Base-by-base conservation (phyloP, 805 yeast genomes). In the Metschnikowia picachoensis region DNA sequence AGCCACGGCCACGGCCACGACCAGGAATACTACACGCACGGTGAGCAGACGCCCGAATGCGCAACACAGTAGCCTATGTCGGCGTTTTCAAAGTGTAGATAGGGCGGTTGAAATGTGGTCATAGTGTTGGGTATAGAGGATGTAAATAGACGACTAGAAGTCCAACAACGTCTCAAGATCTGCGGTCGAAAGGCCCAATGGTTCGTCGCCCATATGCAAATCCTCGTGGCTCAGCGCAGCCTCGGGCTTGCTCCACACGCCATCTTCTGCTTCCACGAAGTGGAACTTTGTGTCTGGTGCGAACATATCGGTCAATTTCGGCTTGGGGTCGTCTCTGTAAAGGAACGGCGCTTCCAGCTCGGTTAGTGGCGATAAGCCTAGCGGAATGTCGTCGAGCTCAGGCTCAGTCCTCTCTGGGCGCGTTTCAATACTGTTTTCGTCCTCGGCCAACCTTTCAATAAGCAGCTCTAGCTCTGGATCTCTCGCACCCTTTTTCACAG, bases 371-470 rank as follows among this genome's bases (percentile, higher is more conserved):
- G 50, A 41, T 7, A 37, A 27, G 14, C 51, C 58, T 11, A 41
- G 38, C 2, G 55, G 48, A 4, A 45, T 39, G 11, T 45, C 32
- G 16, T 46, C 50, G 12, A n/a, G 35, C 20, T 16, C 33, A 6
- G 45, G 50, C 17, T 69, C 74, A 5, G 46, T 20, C 31, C 57
- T 59, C 17, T 61, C 59, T 6, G 85, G 77, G 17, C 72, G 73
- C 35, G 60, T 58, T 50, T 82, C 87, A n/a, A 80, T 65, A 42
- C 74, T 78, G 35, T 64, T 64, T 25, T 68, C 73, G 31, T 64
- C 62, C 34, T 58, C 59, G 4, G 60, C 58, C 39, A 61, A 46
- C 13, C 48, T 48, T 28, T 60, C 60, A n/a, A 53, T 56, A 25
- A 57, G 31, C 33, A 35, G 47, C 42, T 38, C 50, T 32, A 44